These are phyloP conservation scores for Corinectria fuckeliana DNA, from an alignment of 2,329 filamentous ascomycete genomes.

Conservation along the genomic window DNA sequence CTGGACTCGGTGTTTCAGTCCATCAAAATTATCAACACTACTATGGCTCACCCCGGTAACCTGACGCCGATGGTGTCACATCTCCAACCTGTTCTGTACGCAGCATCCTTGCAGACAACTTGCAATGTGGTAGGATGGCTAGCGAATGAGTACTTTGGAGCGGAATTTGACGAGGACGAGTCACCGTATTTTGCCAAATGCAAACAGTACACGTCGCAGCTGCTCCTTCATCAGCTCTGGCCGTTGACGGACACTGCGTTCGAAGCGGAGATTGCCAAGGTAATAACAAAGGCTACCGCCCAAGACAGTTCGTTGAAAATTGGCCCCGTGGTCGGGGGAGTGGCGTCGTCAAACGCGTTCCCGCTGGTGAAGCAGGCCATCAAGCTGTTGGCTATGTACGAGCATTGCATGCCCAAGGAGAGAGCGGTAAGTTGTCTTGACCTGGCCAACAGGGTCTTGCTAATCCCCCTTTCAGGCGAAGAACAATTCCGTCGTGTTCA, in stretches of 20 bases:
- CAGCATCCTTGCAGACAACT: slow-evolving; percentile 54
- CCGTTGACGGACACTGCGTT: slow-evolving; percentile 61
- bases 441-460: not conserved
- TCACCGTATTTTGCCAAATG: slow-evolving; percentile 60
- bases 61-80: slow-evolving; percentile 58
- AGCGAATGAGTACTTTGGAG: slow-evolving; percentile 62
- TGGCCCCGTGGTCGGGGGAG: slow-evolving; percentile 54
- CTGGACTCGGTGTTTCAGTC: slow-evolving; percentile 57
- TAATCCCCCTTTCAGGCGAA: slow-evolving; percentile 41
- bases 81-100: slow-evolving; percentile 57
- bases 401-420: slow-evolving; percentile 69
- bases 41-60: slow-evolving; percentile 61
- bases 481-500: slow-evolving; percentile 64
- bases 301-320: slow-evolving; percentile 58
- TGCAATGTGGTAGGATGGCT: slow-evolving; percentile 66
- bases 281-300: slow-evolving; percentile 57
- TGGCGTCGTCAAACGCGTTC: slow-evolving; percentile 63
- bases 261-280: slow-evolving; percentile 61
- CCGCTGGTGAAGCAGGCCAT: slow-evolving; percentile 64
- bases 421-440: slow-evolving; percentile 57
- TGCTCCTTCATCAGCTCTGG: slow-evolving; percentile 65
- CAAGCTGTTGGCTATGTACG: slow-evolving; percentile 66
- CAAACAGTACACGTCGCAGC: slow-evolving; percentile 61
- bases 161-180: slow-evolving; percentile 65
- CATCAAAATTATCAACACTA: slow-evolving; percentile 57